These are phyloP conservation scores for Spironucleus salmonicida DNA, from an alignment of 208 protist species.

Conservation along the genomic window DNA sequence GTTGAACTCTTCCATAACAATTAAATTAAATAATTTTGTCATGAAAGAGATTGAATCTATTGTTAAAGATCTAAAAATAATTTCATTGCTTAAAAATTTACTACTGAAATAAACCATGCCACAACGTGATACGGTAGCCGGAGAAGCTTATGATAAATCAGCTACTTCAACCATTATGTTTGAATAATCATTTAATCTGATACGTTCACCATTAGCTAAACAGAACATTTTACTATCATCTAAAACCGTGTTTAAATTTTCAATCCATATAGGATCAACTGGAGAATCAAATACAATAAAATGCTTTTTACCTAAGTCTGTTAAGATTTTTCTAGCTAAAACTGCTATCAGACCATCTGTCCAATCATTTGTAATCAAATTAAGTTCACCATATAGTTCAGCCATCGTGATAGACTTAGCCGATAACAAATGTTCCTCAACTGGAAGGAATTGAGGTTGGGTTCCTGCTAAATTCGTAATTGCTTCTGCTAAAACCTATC, in stretches of 20 bases:
- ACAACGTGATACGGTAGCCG: conserved; percentile 85
- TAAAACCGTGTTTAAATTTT: conserved; percentile 96
- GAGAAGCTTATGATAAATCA: conserved; percentile 82
- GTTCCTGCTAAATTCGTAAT: conserved; percentile 45
- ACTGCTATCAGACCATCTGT: conserved; percentile 77
- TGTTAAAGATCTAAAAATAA: conserved; percentile 1
- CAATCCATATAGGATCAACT: conserved; percentile 94
- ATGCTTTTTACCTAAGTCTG: conserved; percentile 42
- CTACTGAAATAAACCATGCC: conserved; percentile 84
- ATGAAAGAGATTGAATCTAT: background rate
- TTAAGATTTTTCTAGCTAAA: conserved; percentile 61
- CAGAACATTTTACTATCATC: conserved; percentile 96
- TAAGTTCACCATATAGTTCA: conserved; percentile 80
- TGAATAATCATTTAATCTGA: conserved; percentile 77
- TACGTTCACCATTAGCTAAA: conserved; percentile 83
- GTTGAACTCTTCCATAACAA: conserved; percentile 2
- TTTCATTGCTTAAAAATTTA: conserved; percentile 53
- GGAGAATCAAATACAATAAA: conserved; percentile 93
- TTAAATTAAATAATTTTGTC: background rate
- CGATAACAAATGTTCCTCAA: conserved; percentile 52
- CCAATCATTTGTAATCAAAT: conserved; percentile 81
- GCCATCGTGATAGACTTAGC: conserved; percentile 76
- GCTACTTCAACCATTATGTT: conserved; percentile 83
- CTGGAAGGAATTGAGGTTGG: background rate
- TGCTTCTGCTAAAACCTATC: conserved; percentile 73